Evolutionary conservation across 2,329 filamentous ascomycete species (phyloP).

Genomic region (Colletotrichum falcatum): DNA sequence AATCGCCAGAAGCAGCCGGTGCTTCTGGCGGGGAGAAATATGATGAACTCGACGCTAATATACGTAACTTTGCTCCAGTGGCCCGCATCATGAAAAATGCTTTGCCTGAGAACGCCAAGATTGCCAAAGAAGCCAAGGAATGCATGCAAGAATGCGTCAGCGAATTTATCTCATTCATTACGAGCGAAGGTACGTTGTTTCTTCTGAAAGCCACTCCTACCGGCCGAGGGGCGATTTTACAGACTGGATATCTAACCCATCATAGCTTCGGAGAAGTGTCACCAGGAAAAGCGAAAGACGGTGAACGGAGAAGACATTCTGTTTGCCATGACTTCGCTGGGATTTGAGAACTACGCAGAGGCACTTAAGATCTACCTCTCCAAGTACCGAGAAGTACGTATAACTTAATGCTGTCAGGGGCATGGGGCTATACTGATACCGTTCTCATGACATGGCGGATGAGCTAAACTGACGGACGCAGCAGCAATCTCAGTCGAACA

Average conservation of each 20-base stretch:
- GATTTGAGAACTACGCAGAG: constrained; percentile 98
- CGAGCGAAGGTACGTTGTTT: constrained; percentile 85
- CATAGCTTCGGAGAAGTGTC: constrained; percentile 96
- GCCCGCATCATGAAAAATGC: constrained; percentile 99
- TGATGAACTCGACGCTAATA: constrained; percentile 86
- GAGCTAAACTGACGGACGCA: constrained; percentile 21
- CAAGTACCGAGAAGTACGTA: constrained; percentile 94
- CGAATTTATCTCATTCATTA: constrained; percentile 99
- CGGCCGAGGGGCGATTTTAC: constrained; percentile 28
- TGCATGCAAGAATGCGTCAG: constrained; percentile 99
- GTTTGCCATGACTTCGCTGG: constrained; percentile 98
- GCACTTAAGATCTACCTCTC: constrained; percentile 98
- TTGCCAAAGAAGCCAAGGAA: constrained; percentile 98
- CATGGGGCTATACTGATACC: too few species aligned
- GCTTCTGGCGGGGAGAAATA: constrained; percentile 61
- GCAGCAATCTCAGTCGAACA: constrained; percentile 69
- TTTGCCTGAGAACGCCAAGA: constrained; percentile 97
- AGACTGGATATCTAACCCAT: constrained; percentile 45
- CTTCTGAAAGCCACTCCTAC: too few species aligned
- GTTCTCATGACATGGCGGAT: background rate
- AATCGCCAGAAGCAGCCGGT: constrained; percentile 62
- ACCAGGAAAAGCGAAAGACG: constrained; percentile 99
- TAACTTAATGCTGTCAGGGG: constrained; percentile 10
- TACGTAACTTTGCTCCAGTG: constrained; percentile 94
- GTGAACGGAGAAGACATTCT: constrained; percentile 99